These are phyloP conservation scores for Graphium sp. DNA, from an alignment of 2,329 filamentous ascomycete species.

Conservation along the genomic window DNA sequence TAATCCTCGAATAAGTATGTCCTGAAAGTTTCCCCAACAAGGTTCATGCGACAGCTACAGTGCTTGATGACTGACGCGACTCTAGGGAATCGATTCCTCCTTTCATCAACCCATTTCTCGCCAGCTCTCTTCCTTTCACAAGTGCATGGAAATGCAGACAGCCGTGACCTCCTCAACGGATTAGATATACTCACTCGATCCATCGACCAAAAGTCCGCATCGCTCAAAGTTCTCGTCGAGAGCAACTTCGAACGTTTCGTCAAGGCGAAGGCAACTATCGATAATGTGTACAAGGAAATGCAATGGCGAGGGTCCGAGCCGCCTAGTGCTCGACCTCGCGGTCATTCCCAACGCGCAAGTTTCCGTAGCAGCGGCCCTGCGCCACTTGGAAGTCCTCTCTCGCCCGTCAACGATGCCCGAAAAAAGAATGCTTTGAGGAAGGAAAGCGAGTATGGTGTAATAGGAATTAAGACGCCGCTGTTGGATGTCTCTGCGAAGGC, in stretches of 20 bases:
- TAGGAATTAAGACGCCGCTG: slow-evolving; percentile 75
- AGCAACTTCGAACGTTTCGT: slow-evolving; percentile 98
- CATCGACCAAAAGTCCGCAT: slow-evolving; percentile 95
- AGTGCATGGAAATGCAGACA: slow-evolving; percentile 75
- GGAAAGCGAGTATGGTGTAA: slow-evolving; percentile 79
- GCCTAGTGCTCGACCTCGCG: slow-evolving; percentile 20
- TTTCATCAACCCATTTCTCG: slow-evolving; percentile 92
- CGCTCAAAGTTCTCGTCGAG: slow-evolving; percentile 88
- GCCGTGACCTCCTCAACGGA: slow-evolving; percentile 61
- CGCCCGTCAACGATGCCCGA: slow-evolving; percentile 32
- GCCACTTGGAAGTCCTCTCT: slow-evolving; percentile 19
- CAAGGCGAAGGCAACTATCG: slow-evolving; percentile 90
- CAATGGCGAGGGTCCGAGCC: slow-evolving; percentile 50
- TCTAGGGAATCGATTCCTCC: slow-evolving; percentile 73
- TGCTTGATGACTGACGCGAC: neutral
- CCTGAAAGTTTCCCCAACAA: too few species aligned
- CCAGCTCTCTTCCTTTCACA: slow-evolving; percentile 84
- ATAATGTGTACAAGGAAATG: slow-evolving; percentile 98
- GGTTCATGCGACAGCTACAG: too few species aligned
- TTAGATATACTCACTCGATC: slow-evolving; percentile 76
- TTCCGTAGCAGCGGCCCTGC: slow-evolving; percentile 38
- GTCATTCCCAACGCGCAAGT: slow-evolving; percentile 49
- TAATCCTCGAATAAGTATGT: slow-evolving; percentile 57
- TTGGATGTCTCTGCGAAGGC: slow-evolving; percentile 86
- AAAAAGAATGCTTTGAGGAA: slow-evolving; percentile 86